A percentile compares a stretch with the other conserved stretches of the same genome.
Evolutionary conservation across 345 rosid species (phyloP).

Genomic region (Populus tremula): DNA sequence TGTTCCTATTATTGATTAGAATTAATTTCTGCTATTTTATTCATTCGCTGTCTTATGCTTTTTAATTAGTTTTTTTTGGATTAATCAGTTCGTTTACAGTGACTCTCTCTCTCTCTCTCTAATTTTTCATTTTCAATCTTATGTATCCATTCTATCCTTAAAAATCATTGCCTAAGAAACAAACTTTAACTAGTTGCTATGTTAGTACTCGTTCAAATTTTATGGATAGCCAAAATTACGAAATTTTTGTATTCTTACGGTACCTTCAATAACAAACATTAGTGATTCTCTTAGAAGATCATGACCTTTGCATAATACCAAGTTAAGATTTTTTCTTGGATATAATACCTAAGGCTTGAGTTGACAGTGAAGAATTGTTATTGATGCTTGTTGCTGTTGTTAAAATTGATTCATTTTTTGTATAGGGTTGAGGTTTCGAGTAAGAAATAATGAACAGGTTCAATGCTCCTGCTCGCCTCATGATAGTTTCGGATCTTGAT

Average conservation of each 20-base stretch:
- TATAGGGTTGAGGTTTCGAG: background rate
- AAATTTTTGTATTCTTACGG: background rate
- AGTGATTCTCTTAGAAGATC: background rate
- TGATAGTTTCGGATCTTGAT: conserved; percentile 98
- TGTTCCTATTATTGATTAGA: background rate
- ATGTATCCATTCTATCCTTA: background rate
- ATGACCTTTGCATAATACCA: background rate
- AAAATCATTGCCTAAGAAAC: background rate
- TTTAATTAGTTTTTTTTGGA: background rate
- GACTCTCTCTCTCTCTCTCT: background rate
- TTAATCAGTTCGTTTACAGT: background rate
- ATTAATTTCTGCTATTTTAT: background rate
- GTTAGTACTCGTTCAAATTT: background rate
- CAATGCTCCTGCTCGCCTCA: conserved; percentile 62
- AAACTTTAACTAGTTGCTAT: background rate
- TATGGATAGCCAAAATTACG: background rate
- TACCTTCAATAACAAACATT: background rate
- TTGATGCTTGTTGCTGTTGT: background rate
- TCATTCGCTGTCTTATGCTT: background rate
- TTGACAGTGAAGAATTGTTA: background rate
- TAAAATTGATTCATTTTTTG: background rate
- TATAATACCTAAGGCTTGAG: background rate
- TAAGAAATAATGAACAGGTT: conserved; percentile 57
- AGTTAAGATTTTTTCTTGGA: background rate
- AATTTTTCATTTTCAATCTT: background rate